A percentile compares a stretch with the other conserved stretches of the same genome.
Evolutionary conservation across 208 protist genomes (phyloP).

Genomic region (Trypanosoma scelopori): DNA sequence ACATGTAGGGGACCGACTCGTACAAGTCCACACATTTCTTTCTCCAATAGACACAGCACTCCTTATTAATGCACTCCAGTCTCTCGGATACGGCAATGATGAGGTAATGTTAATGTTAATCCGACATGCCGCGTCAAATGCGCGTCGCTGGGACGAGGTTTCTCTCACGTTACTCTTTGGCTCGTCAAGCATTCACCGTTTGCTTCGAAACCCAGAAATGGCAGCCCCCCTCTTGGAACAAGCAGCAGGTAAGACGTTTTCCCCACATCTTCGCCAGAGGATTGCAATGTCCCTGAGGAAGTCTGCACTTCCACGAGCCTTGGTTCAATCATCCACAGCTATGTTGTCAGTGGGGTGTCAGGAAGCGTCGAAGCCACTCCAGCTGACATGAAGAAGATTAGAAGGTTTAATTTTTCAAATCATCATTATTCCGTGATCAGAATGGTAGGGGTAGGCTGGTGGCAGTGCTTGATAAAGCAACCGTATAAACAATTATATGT

Average conservation of each 20-base stretch:
- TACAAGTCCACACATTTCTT: conserved; percentile 49
- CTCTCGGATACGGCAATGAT: conserved; percentile 55
- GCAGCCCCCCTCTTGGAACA: conserved; percentile 65
- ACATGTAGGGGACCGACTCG: conserved; percentile 43
- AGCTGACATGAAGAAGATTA: conserved; percentile 10
- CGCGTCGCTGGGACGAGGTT: conserved; percentile 59
- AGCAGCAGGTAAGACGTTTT: conserved; percentile 45
- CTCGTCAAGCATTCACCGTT: conserved; percentile 60
- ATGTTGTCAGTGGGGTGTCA: conserved; percentile 13
- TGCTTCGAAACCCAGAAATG: conserved; percentile 47
- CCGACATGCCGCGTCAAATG: conserved; percentile 41
- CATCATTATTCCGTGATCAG: background rate
- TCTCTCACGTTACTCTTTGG: conserved; percentile 67
- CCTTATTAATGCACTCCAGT: conserved; percentile 65
- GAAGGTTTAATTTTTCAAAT: background rate
- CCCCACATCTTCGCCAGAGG: conserved; percentile 44
- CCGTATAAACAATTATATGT: background rate
- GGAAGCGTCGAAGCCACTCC: conserved; percentile 14
- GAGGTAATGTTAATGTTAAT: conserved; percentile 53
- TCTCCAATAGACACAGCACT: conserved; percentile 56
- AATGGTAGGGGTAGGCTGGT: too few relatives aligned
- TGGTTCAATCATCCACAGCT: conserved; percentile 28
- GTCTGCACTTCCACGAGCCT: conserved; percentile 59
- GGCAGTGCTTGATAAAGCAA: too few relatives aligned
- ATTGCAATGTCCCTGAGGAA: conserved; percentile 49